These are phyloP conservation scores for Udeniomyces megalosporus DNA, from an alignment of 768 basidiomycete species.

Conservation along the genomic window DNA sequence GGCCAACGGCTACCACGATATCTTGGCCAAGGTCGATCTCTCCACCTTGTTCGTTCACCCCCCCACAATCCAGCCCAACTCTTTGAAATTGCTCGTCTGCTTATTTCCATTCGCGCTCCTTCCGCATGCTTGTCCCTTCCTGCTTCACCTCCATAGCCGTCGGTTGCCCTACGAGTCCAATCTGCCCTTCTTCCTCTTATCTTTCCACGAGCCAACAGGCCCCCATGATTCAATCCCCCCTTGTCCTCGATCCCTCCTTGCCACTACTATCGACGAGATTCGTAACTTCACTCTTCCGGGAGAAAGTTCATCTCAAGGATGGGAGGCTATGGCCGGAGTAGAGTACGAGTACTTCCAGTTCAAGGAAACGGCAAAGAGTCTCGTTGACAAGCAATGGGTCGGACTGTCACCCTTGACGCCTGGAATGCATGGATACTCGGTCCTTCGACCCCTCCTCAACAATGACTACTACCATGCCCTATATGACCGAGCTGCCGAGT, in stretches of 20 bases:
- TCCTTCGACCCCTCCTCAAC: constrained; percentile 50
- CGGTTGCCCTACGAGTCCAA: constrained; percentile 83
- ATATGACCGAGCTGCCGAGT: constrained; percentile 48
- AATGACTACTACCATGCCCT: constrained; percentile 75
- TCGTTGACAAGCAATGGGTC: constrained; percentile 60
- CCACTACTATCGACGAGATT: constrained; percentile 40
- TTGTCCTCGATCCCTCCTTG: constrained; percentile 73
- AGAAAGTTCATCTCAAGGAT: constrained; percentile 27
- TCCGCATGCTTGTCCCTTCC: too few relatives aligned
- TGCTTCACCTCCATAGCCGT: constrained; percentile 30
- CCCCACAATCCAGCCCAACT: neutral
- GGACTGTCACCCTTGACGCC: constrained; percentile 66
- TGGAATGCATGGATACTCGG: constrained; percentile 95
- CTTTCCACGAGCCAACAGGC: constrained; percentile 76
- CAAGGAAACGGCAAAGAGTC: constrained; percentile 61
- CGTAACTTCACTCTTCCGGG: constrained; percentile 11
- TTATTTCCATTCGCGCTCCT: too few relatives aligned
- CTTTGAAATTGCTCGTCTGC: too few relatives aligned
- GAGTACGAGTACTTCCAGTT: constrained; percentile 57
- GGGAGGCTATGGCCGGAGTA: constrained; percentile 62
- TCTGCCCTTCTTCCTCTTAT: constrained; percentile 82
- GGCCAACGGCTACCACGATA: constrained; percentile 79
- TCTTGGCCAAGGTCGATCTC: constrained; percentile 72
- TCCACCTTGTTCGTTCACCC: constrained; percentile 40
- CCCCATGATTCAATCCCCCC: constrained; percentile 49